Evolutionary conservation across 140 eudicot species (phyloP).

Genomic region (Anethum foeniculum): DNA sequence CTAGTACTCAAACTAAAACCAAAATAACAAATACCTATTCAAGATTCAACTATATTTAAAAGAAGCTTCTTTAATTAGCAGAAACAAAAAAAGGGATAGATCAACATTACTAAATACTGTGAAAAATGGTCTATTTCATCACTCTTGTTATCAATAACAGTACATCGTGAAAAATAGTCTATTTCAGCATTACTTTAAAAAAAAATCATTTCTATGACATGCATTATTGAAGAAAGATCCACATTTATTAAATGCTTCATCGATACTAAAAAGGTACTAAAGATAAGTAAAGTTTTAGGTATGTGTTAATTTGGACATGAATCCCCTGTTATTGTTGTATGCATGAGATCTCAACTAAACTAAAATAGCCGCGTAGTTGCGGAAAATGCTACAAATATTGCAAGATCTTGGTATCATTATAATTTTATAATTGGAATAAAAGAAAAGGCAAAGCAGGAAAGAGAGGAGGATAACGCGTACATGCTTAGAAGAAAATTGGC

Average conservation of each 20-base stretch:
- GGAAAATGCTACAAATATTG: neutral
- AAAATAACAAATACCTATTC: constrained; percentile 8
- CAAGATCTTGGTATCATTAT: neutral
- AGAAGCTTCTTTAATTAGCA: neutral
- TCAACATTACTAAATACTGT: too few relatives aligned
- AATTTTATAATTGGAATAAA: too few relatives aligned
- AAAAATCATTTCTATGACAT: neutral
- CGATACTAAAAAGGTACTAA: neutral
- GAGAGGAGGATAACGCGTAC: constrained; percentile 12
- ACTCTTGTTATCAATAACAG: too few relatives aligned
- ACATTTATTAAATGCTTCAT: too few relatives aligned
- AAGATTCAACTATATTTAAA: neutral
- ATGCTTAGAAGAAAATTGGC: constrained; percentile 24
- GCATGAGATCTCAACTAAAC: neutral
- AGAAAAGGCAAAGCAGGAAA: neutral
- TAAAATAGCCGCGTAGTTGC: neutral
- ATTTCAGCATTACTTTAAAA: too few relatives aligned
- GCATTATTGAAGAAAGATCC: neutral
- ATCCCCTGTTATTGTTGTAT: neutral
- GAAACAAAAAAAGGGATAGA: too few relatives aligned
- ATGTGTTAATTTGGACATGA: neutral
- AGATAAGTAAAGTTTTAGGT: neutral
- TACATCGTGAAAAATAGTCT: too few relatives aligned
- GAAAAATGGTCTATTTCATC: too few relatives aligned
- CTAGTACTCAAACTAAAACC: neutral